Conservation (phyloP, 1,284 basidiomycete genomes). For the Moesziomyces sp. region DNA sequence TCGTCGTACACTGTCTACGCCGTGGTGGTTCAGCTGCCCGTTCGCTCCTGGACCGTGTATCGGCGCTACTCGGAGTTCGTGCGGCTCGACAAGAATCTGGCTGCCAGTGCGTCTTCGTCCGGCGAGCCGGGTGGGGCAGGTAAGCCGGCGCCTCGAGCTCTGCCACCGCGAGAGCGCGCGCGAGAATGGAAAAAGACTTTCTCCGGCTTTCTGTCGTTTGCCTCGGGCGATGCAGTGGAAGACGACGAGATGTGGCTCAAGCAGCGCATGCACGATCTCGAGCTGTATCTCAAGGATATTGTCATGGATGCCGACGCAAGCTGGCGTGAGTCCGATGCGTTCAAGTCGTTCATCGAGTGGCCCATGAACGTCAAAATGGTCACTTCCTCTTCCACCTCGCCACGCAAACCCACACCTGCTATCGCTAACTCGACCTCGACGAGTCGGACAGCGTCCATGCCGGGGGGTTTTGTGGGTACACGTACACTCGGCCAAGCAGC, state of each 20-base stretch:
- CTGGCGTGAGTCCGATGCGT: conserved; percentile 84
- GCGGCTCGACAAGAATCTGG: conserved; percentile 83
- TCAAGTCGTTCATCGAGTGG: conserved; percentile 85
- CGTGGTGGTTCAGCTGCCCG: conserved; percentile 76
- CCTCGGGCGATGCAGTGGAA: conserved; percentile 14
- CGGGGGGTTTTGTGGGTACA: conserved; percentile 20
- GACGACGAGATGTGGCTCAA: conserved; percentile 73
- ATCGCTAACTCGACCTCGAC: too few species aligned
- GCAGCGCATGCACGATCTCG: conserved; percentile 79
- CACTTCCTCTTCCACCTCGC: conserved; percentile 6
- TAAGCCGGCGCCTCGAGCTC: conserved; percentile 75
- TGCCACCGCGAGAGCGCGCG: conserved; percentile 85
- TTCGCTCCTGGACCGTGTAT: conserved; percentile 91
- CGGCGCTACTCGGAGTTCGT: conserved; percentile 93
- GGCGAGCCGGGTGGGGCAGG: conserved; percentile 36
- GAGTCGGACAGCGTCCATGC: conserved; percentile 5
- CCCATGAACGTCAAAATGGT: conserved; percentile 70
- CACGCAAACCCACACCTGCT: not conserved
- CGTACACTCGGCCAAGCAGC: conserved; percentile 16
- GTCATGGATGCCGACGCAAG: conserved; percentile 80
- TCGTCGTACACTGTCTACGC: conserved; percentile 79
- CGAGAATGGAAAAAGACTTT: conserved; percentile 58
- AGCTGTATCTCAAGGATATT: conserved; percentile 87
- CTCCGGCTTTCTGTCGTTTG: conserved; percentile 29
- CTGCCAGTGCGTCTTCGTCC: conserved; percentile 70